Base-by-base conservation (phyloP, 257 asterid genomes). In the Jacaranda copaia region DNA sequence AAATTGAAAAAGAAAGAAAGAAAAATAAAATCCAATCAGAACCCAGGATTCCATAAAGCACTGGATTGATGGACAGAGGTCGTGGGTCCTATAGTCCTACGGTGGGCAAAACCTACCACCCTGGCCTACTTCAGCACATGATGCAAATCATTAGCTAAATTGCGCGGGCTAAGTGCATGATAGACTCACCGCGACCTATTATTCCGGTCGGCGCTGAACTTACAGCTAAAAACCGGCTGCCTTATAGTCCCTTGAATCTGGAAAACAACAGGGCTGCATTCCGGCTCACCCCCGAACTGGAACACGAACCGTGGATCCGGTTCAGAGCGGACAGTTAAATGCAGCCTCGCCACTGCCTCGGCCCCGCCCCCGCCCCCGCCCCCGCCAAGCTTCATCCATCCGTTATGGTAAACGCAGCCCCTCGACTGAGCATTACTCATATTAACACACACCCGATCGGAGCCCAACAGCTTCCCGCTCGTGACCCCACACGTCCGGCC, bases 191-290 rank as follows among this genome's bases (percentile, higher is more conserved):
- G 83, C 59, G 97, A 86, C 81, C 98, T 68, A 68, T 87, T 85
- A 81, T 76, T 87, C 74, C 95, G 87, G 73, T 91, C 98, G 39
- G 97, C 97, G 77, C 79, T 88, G 77, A 93, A 93, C 79, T 93
- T 93, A 83, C 98, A 91, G 85, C 98, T 93, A 73, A 93, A 93
- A 87, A 93, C 93, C 85, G 98, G 98, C 81, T 91, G 98, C 73
- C 91, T 38, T 3, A 91, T 91, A 68, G 82, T 91, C 83, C 92
- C 96, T 70, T 93, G 96, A 76, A 91, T 85, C 87, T 93, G 98
- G 55, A 86, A 91, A 43, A 93, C 95, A 9, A 93, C 96, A 73
- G 98, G 97, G 78, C 97, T 93, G 57, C 96, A 89, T 84, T 93
- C 93, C 84, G 98, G 98, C 70, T 91, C 98, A 12, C 97, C 96